Conservation (phyloP, 2,329 filamentous ascomycete species). For the Zymoseptoria brevis region DNA sequence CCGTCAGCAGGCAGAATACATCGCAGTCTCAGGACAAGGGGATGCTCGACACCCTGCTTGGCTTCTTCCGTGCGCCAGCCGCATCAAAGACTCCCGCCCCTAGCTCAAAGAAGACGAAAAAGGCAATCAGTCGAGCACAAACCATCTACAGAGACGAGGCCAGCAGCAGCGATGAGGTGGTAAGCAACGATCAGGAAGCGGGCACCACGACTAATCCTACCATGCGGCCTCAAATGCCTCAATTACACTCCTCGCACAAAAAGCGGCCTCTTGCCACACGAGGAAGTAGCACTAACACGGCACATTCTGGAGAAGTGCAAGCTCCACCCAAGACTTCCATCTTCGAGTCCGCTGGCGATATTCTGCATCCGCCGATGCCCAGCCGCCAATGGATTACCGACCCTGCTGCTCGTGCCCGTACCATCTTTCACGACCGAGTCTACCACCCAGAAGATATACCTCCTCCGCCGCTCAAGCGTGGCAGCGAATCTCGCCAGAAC, state of each 20-base stretch:
- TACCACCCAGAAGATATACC: slow-evolving; percentile 94
- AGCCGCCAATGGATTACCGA: slow-evolving; percentile 74
- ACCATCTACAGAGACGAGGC: slow-evolving; percentile 49
- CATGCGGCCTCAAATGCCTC: slow-evolving; percentile 23
- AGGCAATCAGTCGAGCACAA: slow-evolving; percentile 54
- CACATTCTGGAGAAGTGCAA: slow-evolving; percentile 24
- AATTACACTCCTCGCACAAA: slow-evolving; percentile 9
- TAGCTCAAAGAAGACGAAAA: slow-evolving; percentile 29
- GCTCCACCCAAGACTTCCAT: slow-evolving; percentile 86
- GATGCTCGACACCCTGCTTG: slow-evolving; percentile 52
- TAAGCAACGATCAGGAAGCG: slow-evolving; percentile 7
- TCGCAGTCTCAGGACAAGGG: slow-evolving; percentile 28
- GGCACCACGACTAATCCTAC: slow-evolving; percentile 25
- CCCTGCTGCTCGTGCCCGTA: slow-evolving; percentile 69
- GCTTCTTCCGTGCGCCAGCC: slow-evolving; percentile 60
- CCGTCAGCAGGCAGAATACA: not conserved
- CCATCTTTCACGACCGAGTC: slow-evolving; percentile 93
- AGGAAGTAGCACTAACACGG: slow-evolving; percentile 45
- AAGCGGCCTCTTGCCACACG: slow-evolving; percentile 39
- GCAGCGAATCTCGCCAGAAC: slow-evolving; percentile 25
- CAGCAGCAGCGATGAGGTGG: slow-evolving; percentile 21
- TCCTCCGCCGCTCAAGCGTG: slow-evolving; percentile 53
- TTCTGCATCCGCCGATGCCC: slow-evolving; percentile 84
- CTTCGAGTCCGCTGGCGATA: slow-evolving; percentile 87
- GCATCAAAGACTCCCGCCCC: slow-evolving; percentile 51